phyloP scores from a whole-genome alignment of 345 rosid species.

The Euphorbia peplus region DNA sequence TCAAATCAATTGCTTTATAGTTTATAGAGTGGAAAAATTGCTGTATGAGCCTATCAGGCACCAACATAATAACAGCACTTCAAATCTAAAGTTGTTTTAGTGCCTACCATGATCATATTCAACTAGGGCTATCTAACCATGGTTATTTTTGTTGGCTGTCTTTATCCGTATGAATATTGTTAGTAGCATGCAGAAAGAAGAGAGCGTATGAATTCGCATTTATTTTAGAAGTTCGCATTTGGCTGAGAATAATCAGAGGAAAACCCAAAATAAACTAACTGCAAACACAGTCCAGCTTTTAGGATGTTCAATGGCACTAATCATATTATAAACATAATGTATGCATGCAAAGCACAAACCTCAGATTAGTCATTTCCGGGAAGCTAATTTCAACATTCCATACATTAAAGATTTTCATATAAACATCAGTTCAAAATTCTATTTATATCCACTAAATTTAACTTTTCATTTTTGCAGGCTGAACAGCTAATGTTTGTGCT shows the following conservation, averaged over 20 bases:
- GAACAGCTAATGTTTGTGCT: background rate
- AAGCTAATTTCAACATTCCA: background rate
- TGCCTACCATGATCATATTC: background rate
- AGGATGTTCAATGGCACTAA: background rate
- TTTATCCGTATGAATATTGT: background rate
- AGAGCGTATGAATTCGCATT: background rate
- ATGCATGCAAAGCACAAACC: background rate
- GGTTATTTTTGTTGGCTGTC: conserved; percentile 2
- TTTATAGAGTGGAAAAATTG: background rate
- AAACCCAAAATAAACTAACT: background rate
- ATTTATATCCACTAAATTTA: conserved; percentile 6
- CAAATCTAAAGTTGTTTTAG: background rate
- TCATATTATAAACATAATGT: background rate
- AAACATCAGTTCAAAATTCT: background rate
- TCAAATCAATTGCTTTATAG: background rate
- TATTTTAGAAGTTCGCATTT: background rate
- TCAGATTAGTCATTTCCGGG: background rate
- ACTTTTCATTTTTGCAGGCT: background rate
- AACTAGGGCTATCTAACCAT: background rate
- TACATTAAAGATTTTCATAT: background rate
- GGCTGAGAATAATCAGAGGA: background rate
- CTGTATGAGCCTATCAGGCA: background rate
- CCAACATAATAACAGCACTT: background rate
- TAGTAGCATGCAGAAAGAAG: background rate
- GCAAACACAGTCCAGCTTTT: background rate